Evolutionary conservation across 1,139 yeast species (phyloP), one percentile per base, ranked within the genome.

Genomic region (Yamadazyma diddensiae): DNA sequence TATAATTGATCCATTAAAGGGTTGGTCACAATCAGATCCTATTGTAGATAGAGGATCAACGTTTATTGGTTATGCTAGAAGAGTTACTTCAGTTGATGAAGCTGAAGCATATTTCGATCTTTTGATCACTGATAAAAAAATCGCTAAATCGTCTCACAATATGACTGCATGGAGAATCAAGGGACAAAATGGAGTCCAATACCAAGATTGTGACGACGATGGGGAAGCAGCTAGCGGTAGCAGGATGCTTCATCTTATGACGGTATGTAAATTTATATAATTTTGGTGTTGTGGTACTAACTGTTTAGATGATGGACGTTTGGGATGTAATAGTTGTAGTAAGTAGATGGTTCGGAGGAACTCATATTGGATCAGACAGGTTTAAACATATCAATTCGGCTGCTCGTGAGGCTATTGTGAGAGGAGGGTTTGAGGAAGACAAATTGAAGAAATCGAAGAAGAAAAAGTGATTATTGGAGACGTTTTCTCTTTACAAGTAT

Each of bases 171-270:
- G 92, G 82, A 63, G 97, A 41, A 82, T 90, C 2, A 68, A 68
- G 39, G 63, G 72, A 16, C 58, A 55, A 0, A 64, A 71, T 20
- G 81, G 78, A 0, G 71, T 79, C 0, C 68, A 72, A 28, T 73
- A 68, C 37, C 92, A 85, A 47, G 97, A 92, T 50, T 87, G 85
- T 50, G 97, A 92, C 49, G 98, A 94, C 53, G 98, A 92, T 53
- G 98, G 98, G 3, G 99, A 92, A 52, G 73, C 95, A 0, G 98
- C 97, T 0, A 96, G 98, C 0, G 98, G 99, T 4, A 79, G 94
- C 5, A 64, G 97, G 38, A 63, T 90, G 65, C 59, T 88, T 36
- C 97, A 88, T 63, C 60, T 90, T 34, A 60, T 90, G 41, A 78
- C 86, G 30, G 20, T 18, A 18, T 18, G 20, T 18, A 76, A 23